These are phyloP conservation scores for Radiomyces spectabilis DNA, from an alignment of 192 early-diverging fungal genomes.

Conservation along the genomic window DNA sequence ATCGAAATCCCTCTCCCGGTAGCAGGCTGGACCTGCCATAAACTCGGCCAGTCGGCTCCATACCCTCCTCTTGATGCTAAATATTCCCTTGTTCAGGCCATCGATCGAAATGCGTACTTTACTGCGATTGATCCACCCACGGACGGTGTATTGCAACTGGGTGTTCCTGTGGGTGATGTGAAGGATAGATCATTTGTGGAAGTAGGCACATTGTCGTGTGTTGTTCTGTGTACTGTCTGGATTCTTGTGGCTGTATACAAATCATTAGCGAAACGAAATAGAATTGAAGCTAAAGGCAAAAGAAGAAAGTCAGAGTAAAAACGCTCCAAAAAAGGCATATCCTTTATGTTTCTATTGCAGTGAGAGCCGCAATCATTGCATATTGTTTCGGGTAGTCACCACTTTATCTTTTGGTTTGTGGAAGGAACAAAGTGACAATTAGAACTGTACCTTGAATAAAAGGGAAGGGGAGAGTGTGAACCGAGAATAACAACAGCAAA, in stretches of 20 bases:
- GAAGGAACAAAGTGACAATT: too few species aligned
- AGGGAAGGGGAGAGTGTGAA: too few species aligned
- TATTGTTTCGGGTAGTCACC: too few species aligned
- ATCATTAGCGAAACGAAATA: slow-evolving; percentile 5
- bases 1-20: slow-evolving; percentile 7
- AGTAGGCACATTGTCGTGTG: neutral
- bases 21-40: slow-evolving; percentile 24
- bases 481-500: too few species aligned
- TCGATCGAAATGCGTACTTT: neutral
- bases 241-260: neutral
- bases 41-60: neutral
- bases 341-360: too few species aligned
- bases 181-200: neutral
- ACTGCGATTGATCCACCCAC: neutral
- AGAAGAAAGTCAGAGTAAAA: slow-evolving; percentile 26
- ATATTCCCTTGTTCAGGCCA: neutral
- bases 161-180: slow-evolving; percentile 4
- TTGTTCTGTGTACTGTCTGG: neutral
- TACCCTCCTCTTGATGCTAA: neutral
- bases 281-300: slow-evolving; percentile 27
- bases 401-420: too few species aligned
- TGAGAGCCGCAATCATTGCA: too few species aligned
- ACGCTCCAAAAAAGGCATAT: too few species aligned
- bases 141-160: neutral
- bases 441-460: too few species aligned